Evolutionary conservation across 2,329 filamentous ascomycete species (phyloP), one percentile per base, ranked within the genome.

Genomic region (Alternaria dauci): DNA sequence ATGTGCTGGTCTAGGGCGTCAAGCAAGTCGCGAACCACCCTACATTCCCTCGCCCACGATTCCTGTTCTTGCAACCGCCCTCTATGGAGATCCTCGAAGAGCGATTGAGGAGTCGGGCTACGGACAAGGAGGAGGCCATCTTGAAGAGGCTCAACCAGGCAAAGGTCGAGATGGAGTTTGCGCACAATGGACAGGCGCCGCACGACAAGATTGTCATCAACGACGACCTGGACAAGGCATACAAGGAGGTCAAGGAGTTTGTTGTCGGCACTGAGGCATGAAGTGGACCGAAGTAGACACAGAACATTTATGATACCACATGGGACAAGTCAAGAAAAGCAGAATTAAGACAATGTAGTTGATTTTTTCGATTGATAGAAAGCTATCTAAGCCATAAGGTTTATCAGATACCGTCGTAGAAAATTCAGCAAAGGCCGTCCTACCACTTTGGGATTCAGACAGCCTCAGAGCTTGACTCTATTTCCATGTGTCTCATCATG

Each of bases 381-480:
- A 68, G 65, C 70, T 71, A 75, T 66, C 61, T 70, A 74, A 70
- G 68, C 70, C 69, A 67, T 58, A 52, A 67, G 70, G 78, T 81
- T 76, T 73, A 76, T 82, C 80, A 82, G 80, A 80, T 81, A 81
- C 76, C 76, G 76, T 80, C 74, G 78, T 81, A 80, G 79, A 77
- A 76, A 81, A 63, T 73, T 76, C 78, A 79, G 74, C 77, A 79
- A 63, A 57, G 73, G 73, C 76, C 72, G 71, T 73, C 75, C 75
- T 79, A 79, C 79, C 80, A 76, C 79, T 78, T 80, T 81, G 79
- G 80, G 77, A 75, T 78, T 77, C 76, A 74, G 75, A 75, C 70
- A 69, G 70, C 87, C 88, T 97, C 92, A 91, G 94, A 92, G 93
- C 93, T 97, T 97, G 93, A 97, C 93, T 97, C 94, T 96, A 94